Evolutionary conservation across 257 asterid genomes (phyloP), one percentile per base, ranked within the genome.

Genomic region (Rubia yunnanensis): DNA sequence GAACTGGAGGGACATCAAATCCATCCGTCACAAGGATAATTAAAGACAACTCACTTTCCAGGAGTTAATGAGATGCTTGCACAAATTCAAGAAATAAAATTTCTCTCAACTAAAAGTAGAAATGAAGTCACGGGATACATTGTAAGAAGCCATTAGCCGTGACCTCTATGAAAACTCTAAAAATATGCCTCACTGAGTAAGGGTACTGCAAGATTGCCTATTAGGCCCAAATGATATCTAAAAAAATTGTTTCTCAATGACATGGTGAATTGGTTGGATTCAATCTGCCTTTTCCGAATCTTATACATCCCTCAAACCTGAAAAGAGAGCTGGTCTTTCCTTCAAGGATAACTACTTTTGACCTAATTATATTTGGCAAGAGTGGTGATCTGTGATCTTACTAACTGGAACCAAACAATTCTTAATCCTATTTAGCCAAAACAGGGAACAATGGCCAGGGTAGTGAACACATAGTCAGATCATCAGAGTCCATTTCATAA

Each of bases 1-100:
- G 99, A 82, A 81, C 99, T 92, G 86, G 70, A 75, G 70, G 67
- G 48, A 64, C 34, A 65, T 67, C 34, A 52, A 65, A 70, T 64
- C 35, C 15, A 64, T 23, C 22, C 68, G 39, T 65, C 59, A 31
- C 7, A 23, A 10, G 28, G 31, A 44, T 50, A 26, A 14, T 18
- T 68, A 22, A 17, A 2, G 18, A 26, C 58, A 22, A 11, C 39
- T n/a, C 35, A 6, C 11, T 15, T 39, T 7, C 23, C 18, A 34
- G 28, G 66, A 38, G 27, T 34, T 13, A 32, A 35, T 13, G 20
- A 62, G 44, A 38, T 50, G 23, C 36, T 54, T 46, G 27, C n/a
- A 28, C 20, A 59, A 48, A 7, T 10, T 22, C 4, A 17, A 34
- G 60, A 7, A 65, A 38, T 23, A 15, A 4, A 71, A n/a, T 41